Percentiles rank a stretch among this genome's conserved stretches.
Conservation (phyloP, 176 grass and related monocot species). For the Dendrocalamus sinicus region DNA sequence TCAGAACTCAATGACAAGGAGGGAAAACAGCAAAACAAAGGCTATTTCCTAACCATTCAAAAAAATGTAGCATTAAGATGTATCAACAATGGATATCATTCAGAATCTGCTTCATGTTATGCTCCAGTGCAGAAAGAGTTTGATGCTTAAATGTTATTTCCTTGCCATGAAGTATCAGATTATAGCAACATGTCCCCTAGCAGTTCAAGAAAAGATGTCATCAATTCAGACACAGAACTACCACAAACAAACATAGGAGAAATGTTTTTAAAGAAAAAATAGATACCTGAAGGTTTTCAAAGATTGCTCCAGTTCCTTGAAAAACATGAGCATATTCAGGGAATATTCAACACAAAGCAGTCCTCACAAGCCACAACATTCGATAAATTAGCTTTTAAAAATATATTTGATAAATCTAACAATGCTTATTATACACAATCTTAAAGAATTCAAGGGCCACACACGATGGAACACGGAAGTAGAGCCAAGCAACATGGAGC, state of each 20-base stretch:
- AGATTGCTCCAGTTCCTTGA: background rate
- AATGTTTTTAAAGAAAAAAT: constrained; percentile 34
- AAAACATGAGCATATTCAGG: constrained; percentile 28
- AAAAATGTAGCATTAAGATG: constrained; percentile 1
- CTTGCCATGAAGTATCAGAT: background rate
- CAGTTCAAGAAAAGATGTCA: constrained; percentile 29
- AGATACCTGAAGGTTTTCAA: background rate
- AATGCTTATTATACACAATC: constrained; percentile 32
- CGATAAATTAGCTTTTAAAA: constrained; percentile 35
- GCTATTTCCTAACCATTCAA: background rate
- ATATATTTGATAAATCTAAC: constrained; percentile 29
- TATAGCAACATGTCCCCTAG: background rate
- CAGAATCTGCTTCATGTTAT: background rate
- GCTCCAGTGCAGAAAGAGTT: background rate
- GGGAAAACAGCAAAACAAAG: background rate
- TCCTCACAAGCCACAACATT: constrained; percentile 8
- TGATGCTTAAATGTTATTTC: constrained; percentile 24
- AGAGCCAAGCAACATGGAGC: constrained; percentile 54
- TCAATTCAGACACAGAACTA: background rate
- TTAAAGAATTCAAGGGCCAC: constrained; percentile 44
- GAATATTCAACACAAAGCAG: constrained; percentile 18
- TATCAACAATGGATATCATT: constrained; percentile 9
- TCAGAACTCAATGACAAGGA: too few species aligned
- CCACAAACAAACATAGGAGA: constrained; percentile 4
- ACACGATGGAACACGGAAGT: constrained; percentile 16